phyloP scores from a whole-genome alignment of 768 basidiomycete genomes.

The Cantharellus cinnabarinus region DNA sequence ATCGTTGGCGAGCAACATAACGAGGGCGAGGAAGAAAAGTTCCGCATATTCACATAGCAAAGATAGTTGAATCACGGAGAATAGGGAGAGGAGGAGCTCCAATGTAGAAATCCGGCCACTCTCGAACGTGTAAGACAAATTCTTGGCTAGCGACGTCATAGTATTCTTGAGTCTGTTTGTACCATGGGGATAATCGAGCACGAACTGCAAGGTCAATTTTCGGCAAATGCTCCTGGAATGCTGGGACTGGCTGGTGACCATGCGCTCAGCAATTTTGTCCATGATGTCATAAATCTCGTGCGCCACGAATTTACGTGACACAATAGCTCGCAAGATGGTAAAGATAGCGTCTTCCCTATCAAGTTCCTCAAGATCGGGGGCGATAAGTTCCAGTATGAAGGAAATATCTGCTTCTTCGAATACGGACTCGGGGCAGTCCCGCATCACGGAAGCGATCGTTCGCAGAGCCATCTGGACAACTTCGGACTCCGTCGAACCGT shows the following conservation, averaged over 20 bases:
- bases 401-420: conserved; percentile 79
- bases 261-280: conserved; percentile 76
- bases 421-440: conserved; percentile 64
- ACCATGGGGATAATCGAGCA: conserved; percentile 94
- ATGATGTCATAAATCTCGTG: conserved; percentile 95
- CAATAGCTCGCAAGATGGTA: conserved; percentile 71
- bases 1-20: conserved; percentile 89
- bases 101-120: conserved; percentile 85
- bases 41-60: conserved; percentile 67
- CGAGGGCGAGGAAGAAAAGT: conserved; percentile 74
- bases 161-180: conserved; percentile 72
- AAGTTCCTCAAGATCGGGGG: conserved; percentile 82
- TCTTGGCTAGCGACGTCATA: conserved; percentile 82
- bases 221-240: conserved; percentile 86
- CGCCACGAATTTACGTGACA: conserved; percentile 77
- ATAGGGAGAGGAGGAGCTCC: conserved; percentile 69
- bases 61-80: conserved; percentile 61
- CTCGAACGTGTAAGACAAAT: conserved; percentile 76
- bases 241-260: conserved; percentile 82
- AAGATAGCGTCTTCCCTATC: conserved; percentile 72
- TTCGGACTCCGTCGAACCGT: conserved; percentile 78
- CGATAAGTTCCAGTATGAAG: conserved; percentile 65
- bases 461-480: conserved; percentile 75
- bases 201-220: conserved; percentile 73
- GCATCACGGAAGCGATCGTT: conserved; percentile 67